Evolutionary conservation across 495 filamentous ascomycete genomes (phyloP).

Genomic region (Neurospora terricola): DNA sequence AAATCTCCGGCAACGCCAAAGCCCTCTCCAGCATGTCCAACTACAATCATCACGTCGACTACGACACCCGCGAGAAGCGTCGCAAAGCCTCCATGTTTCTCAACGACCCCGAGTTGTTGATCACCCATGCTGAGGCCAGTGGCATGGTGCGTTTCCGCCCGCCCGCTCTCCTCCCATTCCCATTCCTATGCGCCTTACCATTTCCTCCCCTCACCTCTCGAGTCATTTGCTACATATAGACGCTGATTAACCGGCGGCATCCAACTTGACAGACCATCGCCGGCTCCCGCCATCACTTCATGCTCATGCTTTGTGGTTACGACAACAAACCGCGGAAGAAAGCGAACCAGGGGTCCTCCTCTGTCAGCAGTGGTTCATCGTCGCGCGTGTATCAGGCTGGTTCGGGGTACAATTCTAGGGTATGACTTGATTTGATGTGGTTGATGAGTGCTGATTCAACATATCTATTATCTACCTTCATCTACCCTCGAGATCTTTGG

Average conservation of each 20-base stretch:
- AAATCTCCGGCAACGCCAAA: background rate
- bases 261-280: slow-evolving; percentile 30
- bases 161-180: background rate
- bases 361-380: background rate
- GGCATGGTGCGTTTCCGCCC: slow-evolving; percentile 27
- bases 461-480: background rate
- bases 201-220: background rate
- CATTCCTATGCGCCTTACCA: background rate
- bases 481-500: no score
- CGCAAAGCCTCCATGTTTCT: slow-evolving; percentile 35
- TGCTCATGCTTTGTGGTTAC: slow-evolving; percentile 38
- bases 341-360: background rate
- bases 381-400: background rate
- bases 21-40: background rate
- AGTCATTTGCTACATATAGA: background rate
- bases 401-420: background rate
- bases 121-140: slow-evolving; percentile 41
- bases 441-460: no score
- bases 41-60: slow-evolving; percentile 14
- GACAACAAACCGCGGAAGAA: slow-evolving; percentile 19
- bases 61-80: slow-evolving; percentile 22
- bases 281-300: slow-evolving; percentile 39
- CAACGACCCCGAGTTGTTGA: slow-evolving; percentile 41
- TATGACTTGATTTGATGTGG: background rate
- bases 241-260: background rate